phyloP scores from a whole-genome alignment of 441 rosid species.

The Euphorbia schlechtendalii region DNA sequence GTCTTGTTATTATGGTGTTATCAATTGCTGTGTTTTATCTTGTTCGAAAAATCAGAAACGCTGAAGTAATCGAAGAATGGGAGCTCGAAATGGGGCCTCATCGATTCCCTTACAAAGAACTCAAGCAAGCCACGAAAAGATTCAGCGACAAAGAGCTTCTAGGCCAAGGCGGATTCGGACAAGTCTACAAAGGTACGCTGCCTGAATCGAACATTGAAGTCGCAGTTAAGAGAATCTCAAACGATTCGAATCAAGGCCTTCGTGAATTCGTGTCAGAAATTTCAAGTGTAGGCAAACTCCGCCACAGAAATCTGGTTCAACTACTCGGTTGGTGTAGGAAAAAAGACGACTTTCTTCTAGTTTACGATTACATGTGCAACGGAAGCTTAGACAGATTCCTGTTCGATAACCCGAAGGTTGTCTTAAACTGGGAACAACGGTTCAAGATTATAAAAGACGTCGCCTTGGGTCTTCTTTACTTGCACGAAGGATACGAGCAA shows the following conservation, averaged over 20 bases:
- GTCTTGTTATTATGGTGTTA: slow-evolving; percentile 16
- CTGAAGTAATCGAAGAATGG: slow-evolving; percentile 67
- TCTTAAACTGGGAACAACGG: slow-evolving; percentile 67
- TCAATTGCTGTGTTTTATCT: slow-evolving; percentile 15
- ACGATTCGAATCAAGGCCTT: slow-evolving; percentile 73
- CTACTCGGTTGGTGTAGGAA: slow-evolving; percentile 70
- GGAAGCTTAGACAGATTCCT: slow-evolving; percentile 69
- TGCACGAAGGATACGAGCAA: slow-evolving; percentile 78
- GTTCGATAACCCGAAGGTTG: slow-evolving; percentile 37
- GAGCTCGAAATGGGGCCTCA: slow-evolving; percentile 69
- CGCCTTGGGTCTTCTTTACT: slow-evolving; percentile 62
- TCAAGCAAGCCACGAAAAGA: slow-evolving; percentile 59
- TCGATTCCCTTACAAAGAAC: slow-evolving; percentile 50
- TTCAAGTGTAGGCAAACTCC: slow-evolving; percentile 65
- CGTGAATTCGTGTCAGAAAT: slow-evolving; percentile 75
- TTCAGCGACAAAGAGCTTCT: slow-evolving; percentile 55
- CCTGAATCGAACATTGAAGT: slow-evolving; percentile 39
- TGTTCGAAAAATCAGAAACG: slow-evolving; percentile 32
- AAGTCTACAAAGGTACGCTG: slow-evolving; percentile 62
- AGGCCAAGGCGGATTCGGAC: slow-evolving; percentile 74
- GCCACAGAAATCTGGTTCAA: slow-evolving; percentile 70
- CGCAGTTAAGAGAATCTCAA: slow-evolving; percentile 69
- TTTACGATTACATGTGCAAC: slow-evolving; percentile 74
- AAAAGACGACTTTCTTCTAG: slow-evolving; percentile 57
- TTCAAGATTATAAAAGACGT: slow-evolving; percentile 60